phyloP scores from a whole-genome alignment of 139 green algal genomes.

The Picochlorum costavermella region DNA sequence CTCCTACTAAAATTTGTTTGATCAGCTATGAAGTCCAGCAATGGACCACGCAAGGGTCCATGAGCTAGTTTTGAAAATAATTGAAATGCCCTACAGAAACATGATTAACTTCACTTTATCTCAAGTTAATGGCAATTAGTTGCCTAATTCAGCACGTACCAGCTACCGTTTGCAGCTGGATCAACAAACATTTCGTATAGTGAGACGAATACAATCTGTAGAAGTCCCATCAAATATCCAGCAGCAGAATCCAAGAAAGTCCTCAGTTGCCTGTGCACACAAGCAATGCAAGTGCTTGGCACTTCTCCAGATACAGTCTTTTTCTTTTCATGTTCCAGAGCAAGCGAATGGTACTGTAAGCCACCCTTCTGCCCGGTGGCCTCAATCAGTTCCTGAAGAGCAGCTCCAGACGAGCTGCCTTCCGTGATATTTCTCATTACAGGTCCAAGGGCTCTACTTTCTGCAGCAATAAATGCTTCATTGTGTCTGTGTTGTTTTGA shows the following conservation, averaged over 20 bases:
- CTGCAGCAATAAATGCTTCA: slow-evolving; percentile 27
- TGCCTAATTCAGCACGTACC: slow-evolving; percentile 3
- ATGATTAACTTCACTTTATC: background rate
- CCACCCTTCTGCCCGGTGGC: background rate
- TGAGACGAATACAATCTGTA: slow-evolving; percentile 73
- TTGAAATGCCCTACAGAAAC: slow-evolving; percentile 25
- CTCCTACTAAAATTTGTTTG: slow-evolving; percentile 84
- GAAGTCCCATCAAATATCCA: slow-evolving; percentile 45
- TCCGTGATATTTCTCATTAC: slow-evolving; percentile 27
- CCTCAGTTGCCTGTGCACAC: slow-evolving; percentile 23
- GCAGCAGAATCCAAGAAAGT: slow-evolving; percentile 49
- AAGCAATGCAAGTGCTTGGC: too few species aligned
- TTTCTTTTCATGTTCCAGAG: slow-evolving; percentile 8
- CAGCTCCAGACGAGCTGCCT: slow-evolving; percentile 14
- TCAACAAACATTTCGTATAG: slow-evolving; percentile 47
- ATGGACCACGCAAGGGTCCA: slow-evolving; percentile 46
- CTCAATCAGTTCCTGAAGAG: slow-evolving; percentile 21
- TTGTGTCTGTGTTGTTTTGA: background rate
- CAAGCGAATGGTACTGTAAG: slow-evolving; percentile 20
- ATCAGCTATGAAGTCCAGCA: slow-evolving; percentile 72
- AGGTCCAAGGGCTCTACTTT: slow-evolving; percentile 29
- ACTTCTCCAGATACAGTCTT: background rate
- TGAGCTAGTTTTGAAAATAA: slow-evolving; percentile 42
- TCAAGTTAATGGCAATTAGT: background rate
- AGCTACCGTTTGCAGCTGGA: slow-evolving; percentile 49